Percentiles rank a stretch among this genome's conserved stretches.
Evolutionary conservation across 495 filamentous ascomycete genomes (phyloP).

Genomic region (Neurospora cerealis): DNA sequence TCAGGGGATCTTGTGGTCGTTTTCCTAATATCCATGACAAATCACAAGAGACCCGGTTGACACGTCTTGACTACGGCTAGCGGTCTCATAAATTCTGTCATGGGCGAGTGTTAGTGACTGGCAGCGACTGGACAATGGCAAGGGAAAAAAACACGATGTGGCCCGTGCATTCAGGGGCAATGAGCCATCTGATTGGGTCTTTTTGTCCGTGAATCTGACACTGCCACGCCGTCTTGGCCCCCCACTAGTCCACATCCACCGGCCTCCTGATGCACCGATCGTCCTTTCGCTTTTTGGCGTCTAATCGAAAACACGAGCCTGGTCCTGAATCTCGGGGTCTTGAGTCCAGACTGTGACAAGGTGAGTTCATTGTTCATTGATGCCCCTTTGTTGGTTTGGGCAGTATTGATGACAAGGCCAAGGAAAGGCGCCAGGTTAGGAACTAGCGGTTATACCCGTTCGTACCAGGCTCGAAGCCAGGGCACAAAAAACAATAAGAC

Average conservation of each 20-base stretch:
- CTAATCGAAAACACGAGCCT: background rate
- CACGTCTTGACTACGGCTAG: too few species aligned
- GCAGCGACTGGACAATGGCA: background rate
- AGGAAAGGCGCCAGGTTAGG: too few species aligned
- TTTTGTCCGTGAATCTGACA: background rate
- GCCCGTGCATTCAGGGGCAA: background rate
- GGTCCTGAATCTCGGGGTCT: background rate
- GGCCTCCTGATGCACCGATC: background rate
- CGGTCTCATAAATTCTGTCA: background rate
- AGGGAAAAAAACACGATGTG: background rate
- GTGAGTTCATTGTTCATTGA: background rate
- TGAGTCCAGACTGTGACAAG: background rate
- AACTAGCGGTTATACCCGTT: background rate
- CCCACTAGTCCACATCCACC: background rate
- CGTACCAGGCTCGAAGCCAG: too few species aligned
- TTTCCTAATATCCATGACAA: background rate
- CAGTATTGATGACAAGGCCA: background rate
- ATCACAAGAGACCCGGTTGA: too few species aligned
- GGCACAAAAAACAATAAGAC: background rate
- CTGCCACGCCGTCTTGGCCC: background rate
- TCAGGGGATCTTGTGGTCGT: background rate
- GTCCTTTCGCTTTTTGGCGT: background rate
- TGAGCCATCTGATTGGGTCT: background rate
- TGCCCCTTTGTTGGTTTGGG: background rate
- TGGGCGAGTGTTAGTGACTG: background rate